Percentiles rank a stretch among this genome's conserved stretches.
These are phyloP conservation scores for Calonectria montana DNA, from an alignment of 2,329 filamentous ascomycete species.

Conservation along the genomic window DNA sequence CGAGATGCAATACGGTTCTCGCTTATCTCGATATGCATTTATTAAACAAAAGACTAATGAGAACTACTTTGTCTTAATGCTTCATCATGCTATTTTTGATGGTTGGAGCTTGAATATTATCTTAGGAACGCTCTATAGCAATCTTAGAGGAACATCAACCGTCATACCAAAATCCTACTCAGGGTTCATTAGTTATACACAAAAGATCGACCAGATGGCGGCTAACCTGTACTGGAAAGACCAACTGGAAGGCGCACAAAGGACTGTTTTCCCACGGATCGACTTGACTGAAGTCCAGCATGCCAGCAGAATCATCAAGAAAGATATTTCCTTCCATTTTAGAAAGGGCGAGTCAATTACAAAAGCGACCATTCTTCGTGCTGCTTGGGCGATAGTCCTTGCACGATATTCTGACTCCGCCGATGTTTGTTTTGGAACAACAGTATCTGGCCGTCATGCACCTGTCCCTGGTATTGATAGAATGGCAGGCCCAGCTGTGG, in stretches of 20 bases:
- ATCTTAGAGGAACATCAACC: background rate
- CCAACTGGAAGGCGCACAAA: background rate
- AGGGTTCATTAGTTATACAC: background rate
- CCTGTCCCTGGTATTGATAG: conserved; percentile 34
- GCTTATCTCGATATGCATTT: background rate
- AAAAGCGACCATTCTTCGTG: conserved; percentile 34
- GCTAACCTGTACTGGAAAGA: background rate
- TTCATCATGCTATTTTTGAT: conserved; percentile 8
- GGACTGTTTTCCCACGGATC: conserved; percentile 4
- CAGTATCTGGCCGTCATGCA: conserved; percentile 52
- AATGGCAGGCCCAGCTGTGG: conserved; percentile 47
- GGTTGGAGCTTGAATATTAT: conserved; percentile 11
- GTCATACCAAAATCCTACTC: background rate
- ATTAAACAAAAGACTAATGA: background rate
- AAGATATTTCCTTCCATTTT: conserved; percentile 51
- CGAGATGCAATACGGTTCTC: conserved; percentile 11
- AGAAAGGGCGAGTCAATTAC: conserved; percentile 11
- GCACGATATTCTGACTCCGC: conserved; percentile 56
- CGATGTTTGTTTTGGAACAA: conserved; percentile 57
- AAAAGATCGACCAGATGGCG: background rate
- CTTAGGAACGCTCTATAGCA: background rate
- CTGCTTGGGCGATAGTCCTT: conserved; percentile 63
- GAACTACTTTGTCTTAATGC: background rate
- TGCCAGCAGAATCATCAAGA: conserved; percentile 56
- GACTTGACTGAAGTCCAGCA: background rate